Evolutionary conservation across 768 basidiomycete genomes (phyloP), one percentile per base, ranked within the genome.

Genomic region (Crucibulum laeve): DNA sequence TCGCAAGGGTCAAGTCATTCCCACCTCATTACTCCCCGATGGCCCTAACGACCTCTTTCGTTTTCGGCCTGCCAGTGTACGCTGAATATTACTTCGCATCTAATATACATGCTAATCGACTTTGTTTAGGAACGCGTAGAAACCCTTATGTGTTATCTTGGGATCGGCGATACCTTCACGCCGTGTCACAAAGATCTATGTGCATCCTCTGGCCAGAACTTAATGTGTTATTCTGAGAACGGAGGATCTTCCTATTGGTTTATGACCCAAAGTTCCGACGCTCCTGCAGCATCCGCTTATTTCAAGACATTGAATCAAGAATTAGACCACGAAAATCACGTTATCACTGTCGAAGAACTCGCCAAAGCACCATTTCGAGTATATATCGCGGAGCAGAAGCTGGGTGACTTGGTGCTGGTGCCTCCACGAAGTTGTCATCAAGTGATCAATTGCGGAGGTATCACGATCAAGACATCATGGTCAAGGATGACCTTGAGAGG

Each of bases 141-240:
- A 53, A 90, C 87, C 0, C 64, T 92, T 3, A 90, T 92, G 87
- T 89, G 85, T 54, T 92, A 92, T 53, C 61, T 90, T 4, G 90
- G 90, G 5, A 69, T 84, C 43, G 86, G 84, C 0, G 89, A 87
- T 48, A 91, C 90, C 0, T 90, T 79, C 58, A 92, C 90, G 0
- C 83, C 89, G 1, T 84, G 79, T 44, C 90, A 92, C 56, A 91
- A 91, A 57, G 89, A 92, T 61, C 72, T 84, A 0, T 92, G 89
- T 53, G 87, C 78, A 1, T 90, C 87, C 3, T 83, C 84, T 4
- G 89, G 90, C 7, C 89, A 91, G 43, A 92, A 92, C 56, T 64
- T 92, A 17, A 91, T 92, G 89, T 84, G 83, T 53, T 84, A 85
- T 57, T 78, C 89, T 0, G 85, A 88, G 55, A 64, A 79, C 18